Base-by-base conservation (phyloP, 2,329 filamentous ascomycete species). In the Ophiostoma pallidulum region DNA sequence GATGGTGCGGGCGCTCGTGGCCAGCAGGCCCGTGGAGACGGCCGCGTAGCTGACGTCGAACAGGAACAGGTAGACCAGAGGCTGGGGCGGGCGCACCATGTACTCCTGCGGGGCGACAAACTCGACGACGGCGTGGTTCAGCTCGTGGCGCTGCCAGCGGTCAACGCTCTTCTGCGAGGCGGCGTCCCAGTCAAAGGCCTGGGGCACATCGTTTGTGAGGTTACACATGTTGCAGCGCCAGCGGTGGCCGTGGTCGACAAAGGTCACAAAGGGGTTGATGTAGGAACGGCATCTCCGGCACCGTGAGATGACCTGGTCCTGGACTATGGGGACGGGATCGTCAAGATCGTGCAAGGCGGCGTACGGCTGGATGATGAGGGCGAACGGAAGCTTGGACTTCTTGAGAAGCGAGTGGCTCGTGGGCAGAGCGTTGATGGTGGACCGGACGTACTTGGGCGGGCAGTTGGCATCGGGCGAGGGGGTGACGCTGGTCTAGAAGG, bases 191-290 rank as follows among this genome's bases (percentile, higher is more conserved):
- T 98, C 92, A 57, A 98, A 98, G 32, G 90, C 90, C 67, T 98
- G 92, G n/a, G 92, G 92, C 33, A 97, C 91, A 59, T 98, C 92
- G 64, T 98, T 98, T 57, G 90, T 96, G 55, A 98, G 74, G 66
- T 95, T 97, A 67, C 92, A 98, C 90, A 98, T 96, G 69, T 98
- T 98, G 72, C 92, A 98, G 61, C 91, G 84, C 92, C 92, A 98
- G 62, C 92, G 80, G 68, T 98, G 92, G 40, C 92, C 92, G 62
- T 97, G 88, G 59, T 98, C 92, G 52, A 98, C 72, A 70, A 98
- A 98, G 40, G 87, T 88, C 51, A 94, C 92, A 58, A 91, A 98
- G 12, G 92, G 90, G 64, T 97, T 97, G 73, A 97, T 97, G 65
- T 97, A 97, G 48, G 91, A 92, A 58, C 92, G 78, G 69, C 92